Evolutionary conservation across 2,329 filamentous ascomycete species (phyloP).

Genomic region (Cryphonectria naterciae): DNA sequence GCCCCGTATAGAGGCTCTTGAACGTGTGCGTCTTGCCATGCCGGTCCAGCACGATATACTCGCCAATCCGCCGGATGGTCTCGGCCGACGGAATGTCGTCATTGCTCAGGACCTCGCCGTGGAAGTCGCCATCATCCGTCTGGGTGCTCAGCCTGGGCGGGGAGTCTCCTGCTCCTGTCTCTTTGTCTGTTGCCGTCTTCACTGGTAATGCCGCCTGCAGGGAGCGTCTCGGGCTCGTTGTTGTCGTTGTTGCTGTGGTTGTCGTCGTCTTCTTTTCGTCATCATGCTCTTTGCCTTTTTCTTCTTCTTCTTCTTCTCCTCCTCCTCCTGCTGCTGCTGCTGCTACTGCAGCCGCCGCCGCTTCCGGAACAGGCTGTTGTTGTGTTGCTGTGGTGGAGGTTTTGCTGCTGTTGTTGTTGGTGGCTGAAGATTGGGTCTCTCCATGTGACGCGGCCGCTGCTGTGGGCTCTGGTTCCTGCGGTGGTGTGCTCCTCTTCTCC

Average conservation of each 20-base stretch:
- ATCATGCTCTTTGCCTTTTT: neutral
- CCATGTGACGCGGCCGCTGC: slow-evolving; percentile 1
- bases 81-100: slow-evolving; percentile 57
- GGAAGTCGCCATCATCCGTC: slow-evolving; percentile 47
- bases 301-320: neutral
- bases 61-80: slow-evolving; percentile 55
- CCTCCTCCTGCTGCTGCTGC: neutral
- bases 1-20: slow-evolving; percentile 63
- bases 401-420: neutral
- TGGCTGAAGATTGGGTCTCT: slow-evolving; percentile 10
- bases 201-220: slow-evolving; percentile 12
- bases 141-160: slow-evolving; percentile 23
- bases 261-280: slow-evolving; percentile 2
- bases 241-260: neutral
- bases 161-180: neutral
- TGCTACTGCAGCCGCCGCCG: neutral
- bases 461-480: neutral
- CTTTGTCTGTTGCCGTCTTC: slow-evolving; percentile 16
- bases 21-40: slow-evolving; percentile 65
- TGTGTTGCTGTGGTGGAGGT: neutral
- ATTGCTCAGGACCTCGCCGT: slow-evolving; percentile 58
- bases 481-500: slow-evolving; percentile 3
- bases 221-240: neutral
- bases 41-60: slow-evolving; percentile 63
- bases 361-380: slow-evolving; percentile 1